Percentiles rank a stretch among this genome's conserved stretches.
phyloP scores from a whole-genome alignment of 1,284 basidiomycete genomes.

The Blastosporella zonata region DNA sequence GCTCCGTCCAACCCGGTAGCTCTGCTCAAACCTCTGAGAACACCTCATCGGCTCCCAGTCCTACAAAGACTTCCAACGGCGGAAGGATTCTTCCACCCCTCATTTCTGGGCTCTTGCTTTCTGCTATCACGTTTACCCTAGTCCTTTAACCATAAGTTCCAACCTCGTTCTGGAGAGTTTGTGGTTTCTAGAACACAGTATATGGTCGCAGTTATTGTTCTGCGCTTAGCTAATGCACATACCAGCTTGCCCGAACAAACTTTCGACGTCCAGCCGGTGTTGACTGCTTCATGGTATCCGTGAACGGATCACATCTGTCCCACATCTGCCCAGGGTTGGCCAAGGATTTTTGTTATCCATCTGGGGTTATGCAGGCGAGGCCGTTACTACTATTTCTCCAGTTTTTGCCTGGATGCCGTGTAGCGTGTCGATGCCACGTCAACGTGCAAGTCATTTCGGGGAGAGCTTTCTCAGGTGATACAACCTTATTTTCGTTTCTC shows the following conservation, averaged over 20 bases:
- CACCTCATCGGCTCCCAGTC: slow-evolving; percentile 15
- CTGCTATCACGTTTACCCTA: slow-evolving; percentile 8
- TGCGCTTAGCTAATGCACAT: too few relatives aligned
- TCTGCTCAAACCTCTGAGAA: slow-evolving; percentile 17
- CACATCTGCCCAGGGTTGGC: too few relatives aligned
- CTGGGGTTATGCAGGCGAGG: not conserved
- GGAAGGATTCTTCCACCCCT: slow-evolving; percentile 6
- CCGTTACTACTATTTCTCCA: slow-evolving; percentile 7
- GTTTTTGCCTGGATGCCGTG: not conserved
- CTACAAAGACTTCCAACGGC: slow-evolving; percentile 14
- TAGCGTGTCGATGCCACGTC: slow-evolving; percentile 1
- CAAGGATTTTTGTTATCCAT: too few relatives aligned
- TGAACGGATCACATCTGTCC: too few relatives aligned
- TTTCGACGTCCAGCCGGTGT: too few relatives aligned
- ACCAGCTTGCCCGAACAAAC: too few relatives aligned
- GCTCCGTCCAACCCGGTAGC: not conserved
- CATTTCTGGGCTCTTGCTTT: slow-evolving; percentile 7
- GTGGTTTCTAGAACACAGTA: not conserved
- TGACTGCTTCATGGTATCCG: too few relatives aligned
- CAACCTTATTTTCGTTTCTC: slow-evolving; percentile 4
- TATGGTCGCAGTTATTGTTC: too few relatives aligned
- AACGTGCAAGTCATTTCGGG: not conserved
- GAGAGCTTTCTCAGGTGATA: slow-evolving; percentile 8
- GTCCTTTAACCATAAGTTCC: slow-evolving; percentile 2
- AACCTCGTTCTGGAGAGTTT: not conserved